Evolutionary conservation across 1,284 basidiomycete genomes (phyloP), one percentile per base, ranked within the genome.

Genomic region (Mycena citricolor): DNA sequence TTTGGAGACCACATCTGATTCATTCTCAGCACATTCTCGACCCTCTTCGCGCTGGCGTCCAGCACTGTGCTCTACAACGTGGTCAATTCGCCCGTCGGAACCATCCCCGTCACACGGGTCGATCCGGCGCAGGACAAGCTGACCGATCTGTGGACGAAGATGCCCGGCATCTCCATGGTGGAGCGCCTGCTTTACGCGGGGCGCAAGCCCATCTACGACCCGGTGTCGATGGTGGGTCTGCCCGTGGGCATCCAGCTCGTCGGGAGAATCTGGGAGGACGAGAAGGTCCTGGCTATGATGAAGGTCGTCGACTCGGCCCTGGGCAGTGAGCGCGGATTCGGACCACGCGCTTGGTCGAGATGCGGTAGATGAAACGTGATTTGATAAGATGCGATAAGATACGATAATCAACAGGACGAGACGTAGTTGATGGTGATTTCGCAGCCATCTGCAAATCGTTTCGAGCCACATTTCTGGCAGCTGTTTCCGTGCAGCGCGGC

Each of bases 211-310:
- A 63, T 78, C 16, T 97, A 95, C 57, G 73, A 94, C 57, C 78
- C 86, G 1, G 66, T 74, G 16, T 73, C 70, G 57, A 89, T 87
- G 81, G 67, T 77, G 17, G 91, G 90, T 0, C 73, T 97, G 61
- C 91, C 92, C 0, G 77, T 95, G 0, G 86, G 81, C 1, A 76
- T 97, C 31, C 93, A 97, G 65, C 61, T 94, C 17, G 83, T 88
- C 0, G 88, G 87, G 1, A 77, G 71, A 57, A 76, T 72, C 50
- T 91, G 82, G 77, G 85, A 93, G 57, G 93, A 95, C 39, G 93
- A 94, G 69, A 90, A 89, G 63, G 81, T 93, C 2, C 58, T 95
- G 35, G 79, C 67, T 17, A 77, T 92, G 66, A 94, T 94, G 91
- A 70, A 73, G 51, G 65, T 92, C n/a, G 67, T 94, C 6, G 90